Evolutionary conservation across 352 stramenopile species (phyloP).

Genomic region (Globisporangium canariense): DNA sequence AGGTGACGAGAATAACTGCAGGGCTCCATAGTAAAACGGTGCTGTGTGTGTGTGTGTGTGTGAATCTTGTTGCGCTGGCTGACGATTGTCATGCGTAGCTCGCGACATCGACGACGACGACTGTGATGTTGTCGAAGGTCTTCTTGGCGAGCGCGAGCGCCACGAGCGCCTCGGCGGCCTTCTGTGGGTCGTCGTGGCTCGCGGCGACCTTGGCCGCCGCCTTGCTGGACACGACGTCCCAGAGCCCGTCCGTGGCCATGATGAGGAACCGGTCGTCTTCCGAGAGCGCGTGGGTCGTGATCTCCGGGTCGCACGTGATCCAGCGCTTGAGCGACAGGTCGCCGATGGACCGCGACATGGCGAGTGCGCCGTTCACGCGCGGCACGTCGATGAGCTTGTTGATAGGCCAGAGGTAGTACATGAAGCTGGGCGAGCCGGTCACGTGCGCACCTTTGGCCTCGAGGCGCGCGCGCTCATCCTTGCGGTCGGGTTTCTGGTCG

Average conservation of each 20-base stretch:
- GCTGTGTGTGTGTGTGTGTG: background rate
- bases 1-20: background rate
- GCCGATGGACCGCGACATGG: conserved; percentile 82
- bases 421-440: conserved; percentile 58
- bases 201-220: conserved; percentile 52
- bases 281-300: conserved; percentile 55
- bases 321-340: conserved; percentile 73
- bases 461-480: conserved; percentile 67
- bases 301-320: conserved; percentile 78
- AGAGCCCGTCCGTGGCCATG: conserved; percentile 77
- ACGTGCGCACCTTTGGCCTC: conserved; percentile 67
- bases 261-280: conserved; percentile 73
- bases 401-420: conserved; percentile 72
- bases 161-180: conserved; percentile 56
- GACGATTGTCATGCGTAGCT: conserved; percentile 34
- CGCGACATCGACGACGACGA: conserved; percentile 67
- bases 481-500: conserved; percentile 81
- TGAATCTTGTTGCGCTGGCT: background rate
- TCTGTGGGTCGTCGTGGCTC: conserved; percentile 48
- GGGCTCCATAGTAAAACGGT: background rate
- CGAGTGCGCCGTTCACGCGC: conserved; percentile 74
- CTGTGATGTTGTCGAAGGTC: conserved; percentile 78
- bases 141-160: conserved; percentile 47
- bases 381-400: conserved; percentile 77
- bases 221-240: conserved; percentile 78